Conservation (phyloP, 805 yeast genomes). For the Helenozyma baotianmanensis region DNA sequence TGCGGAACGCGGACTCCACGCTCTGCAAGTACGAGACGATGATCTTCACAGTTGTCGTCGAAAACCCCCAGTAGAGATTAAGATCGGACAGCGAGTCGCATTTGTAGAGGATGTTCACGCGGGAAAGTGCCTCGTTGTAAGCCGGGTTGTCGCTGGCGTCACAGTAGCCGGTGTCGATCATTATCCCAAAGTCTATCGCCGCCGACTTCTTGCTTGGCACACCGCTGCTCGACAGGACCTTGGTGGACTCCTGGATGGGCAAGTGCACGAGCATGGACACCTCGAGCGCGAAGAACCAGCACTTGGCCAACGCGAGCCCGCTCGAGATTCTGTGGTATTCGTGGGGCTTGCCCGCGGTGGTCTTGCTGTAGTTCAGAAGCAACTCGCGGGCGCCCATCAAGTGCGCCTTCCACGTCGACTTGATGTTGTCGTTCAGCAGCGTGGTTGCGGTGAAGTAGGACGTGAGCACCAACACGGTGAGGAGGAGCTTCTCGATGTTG, state of each 20-base stretch:
- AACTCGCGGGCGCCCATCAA: constrained; percentile 24
- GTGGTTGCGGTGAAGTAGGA: constrained; percentile 22
- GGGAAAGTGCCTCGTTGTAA: constrained; percentile 28
- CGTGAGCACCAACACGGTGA: constrained; percentile 23
- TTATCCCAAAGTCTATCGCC: too few species aligned
- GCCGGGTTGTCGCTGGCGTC: constrained; percentile 20
- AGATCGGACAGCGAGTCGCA: constrained; percentile 15
- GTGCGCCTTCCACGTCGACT: constrained; percentile 22
- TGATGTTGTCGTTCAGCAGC: constrained; percentile 6
- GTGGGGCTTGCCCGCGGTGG: constrained; percentile 5
- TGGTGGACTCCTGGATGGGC: too few species aligned
- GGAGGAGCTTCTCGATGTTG: constrained; percentile 21
- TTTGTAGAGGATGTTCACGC: constrained; percentile 22
- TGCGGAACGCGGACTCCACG: constrained; percentile 20
- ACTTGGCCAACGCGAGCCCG: constrained; percentile 23
- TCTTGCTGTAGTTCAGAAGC: constrained; percentile 15
- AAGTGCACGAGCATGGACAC: too few species aligned
- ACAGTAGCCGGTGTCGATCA: constrained; percentile 31
- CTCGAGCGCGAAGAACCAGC: constrained; percentile 27
- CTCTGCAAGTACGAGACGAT: constrained; percentile 23
- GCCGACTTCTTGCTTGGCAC: too few species aligned
- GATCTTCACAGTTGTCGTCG: constrained; percentile 21
- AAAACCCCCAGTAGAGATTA: constrained; percentile 33
- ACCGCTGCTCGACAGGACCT: too few species aligned
- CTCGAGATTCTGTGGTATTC: constrained; percentile 11